Evolutionary conservation across 2,329 filamentous ascomycete species (phyloP).

Genomic region (Pezicula neosporulosa): DNA sequence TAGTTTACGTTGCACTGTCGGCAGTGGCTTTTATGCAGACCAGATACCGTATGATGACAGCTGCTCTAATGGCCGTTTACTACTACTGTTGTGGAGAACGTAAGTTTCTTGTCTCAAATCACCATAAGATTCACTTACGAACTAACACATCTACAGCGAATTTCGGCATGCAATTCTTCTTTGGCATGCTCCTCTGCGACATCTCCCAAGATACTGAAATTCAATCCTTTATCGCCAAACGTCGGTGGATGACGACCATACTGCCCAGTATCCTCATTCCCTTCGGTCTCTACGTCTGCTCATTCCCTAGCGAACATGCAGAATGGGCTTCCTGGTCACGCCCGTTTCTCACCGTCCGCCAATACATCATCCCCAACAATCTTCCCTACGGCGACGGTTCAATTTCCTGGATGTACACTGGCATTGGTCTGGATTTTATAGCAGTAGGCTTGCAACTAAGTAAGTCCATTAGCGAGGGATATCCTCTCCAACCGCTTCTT

Average conservation of each 20-base stretch:
- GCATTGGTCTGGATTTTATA: slow-evolving; percentile 41
- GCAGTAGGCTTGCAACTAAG: slow-evolving; percentile 48
- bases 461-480: slow-evolving; percentile 44
- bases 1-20: slow-evolving; percentile 46
- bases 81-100: slow-evolving; percentile 6
- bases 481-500: slow-evolving; percentile 47
- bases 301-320: slow-evolving; percentile 49
- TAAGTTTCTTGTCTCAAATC: background rate
- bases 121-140: background rate
- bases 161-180: slow-evolving; percentile 53
- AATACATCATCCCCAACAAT: slow-evolving; percentile 36
- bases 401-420: slow-evolving; percentile 30
- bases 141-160: slow-evolving; percentile 21
- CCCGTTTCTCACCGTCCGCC: slow-evolving; percentile 35
- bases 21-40: slow-evolving; percentile 36
- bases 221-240: slow-evolving; percentile 18
- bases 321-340: slow-evolving; percentile 49
- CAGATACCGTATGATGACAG: slow-evolving; percentile 40
- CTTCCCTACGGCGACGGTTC: slow-evolving; percentile 40
- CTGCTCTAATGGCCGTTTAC: slow-evolving; percentile 40
- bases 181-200: slow-evolving; percentile 56
- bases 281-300: slow-evolving; percentile 49
- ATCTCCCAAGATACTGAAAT: slow-evolving; percentile 43
- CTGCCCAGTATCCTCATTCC: slow-evolving; percentile 44
- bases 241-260: slow-evolving; percentile 10